Percentiles rank a stretch among this genome's conserved stretches.
Evolutionary conservation across 768 basidiomycete species (phyloP).

Genomic region (Sutorius australiensis): DNA sequence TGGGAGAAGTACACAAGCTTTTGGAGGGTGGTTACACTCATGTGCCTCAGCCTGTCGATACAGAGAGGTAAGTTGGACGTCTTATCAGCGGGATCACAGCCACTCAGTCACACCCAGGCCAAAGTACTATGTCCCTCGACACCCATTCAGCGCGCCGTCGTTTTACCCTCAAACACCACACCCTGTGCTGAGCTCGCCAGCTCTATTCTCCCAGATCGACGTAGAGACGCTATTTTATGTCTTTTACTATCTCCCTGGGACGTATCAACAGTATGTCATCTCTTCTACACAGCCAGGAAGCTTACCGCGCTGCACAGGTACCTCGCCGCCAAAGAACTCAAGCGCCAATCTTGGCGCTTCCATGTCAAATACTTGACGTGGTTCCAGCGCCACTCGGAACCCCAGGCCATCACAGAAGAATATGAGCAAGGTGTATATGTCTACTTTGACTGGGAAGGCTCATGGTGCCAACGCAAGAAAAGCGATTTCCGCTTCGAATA

Average conservation of each 20-base stretch:
- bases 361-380: conserved; percentile 99
- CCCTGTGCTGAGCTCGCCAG: conserved; percentile 74
- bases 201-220: conserved; percentile 86
- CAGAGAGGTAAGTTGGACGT: conserved; percentile 77
- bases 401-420: conserved; percentile 97
- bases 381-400: conserved; percentile 98
- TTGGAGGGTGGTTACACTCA: conserved; percentile 88
- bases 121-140: conserved; percentile 93
- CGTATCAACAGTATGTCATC: conserved; percentile 82
- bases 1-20: conserved; percentile 88
- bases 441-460: conserved; percentile 99
- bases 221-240: conserved; percentile 98
- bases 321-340: conserved; percentile 94
- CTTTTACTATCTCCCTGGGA: conserved; percentile 96
- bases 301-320: conserved; percentile 48
- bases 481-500: conserved; percentile 97
- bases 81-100: not conserved
- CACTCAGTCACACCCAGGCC: conserved; percentile 54
- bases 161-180: conserved; percentile 94
- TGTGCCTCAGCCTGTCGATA: conserved; percentile 90
- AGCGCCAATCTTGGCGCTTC: conserved; percentile 98
- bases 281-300: not conserved
- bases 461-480: conserved; percentile 98
- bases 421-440: conserved; percentile 99
- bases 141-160: conserved; percentile 84